A percentile compares a stretch with the other conserved stretches of the same genome.
phyloP scores from a whole-genome alignment of 345 rosid species.

The Rhizophora apiculata region DNA sequence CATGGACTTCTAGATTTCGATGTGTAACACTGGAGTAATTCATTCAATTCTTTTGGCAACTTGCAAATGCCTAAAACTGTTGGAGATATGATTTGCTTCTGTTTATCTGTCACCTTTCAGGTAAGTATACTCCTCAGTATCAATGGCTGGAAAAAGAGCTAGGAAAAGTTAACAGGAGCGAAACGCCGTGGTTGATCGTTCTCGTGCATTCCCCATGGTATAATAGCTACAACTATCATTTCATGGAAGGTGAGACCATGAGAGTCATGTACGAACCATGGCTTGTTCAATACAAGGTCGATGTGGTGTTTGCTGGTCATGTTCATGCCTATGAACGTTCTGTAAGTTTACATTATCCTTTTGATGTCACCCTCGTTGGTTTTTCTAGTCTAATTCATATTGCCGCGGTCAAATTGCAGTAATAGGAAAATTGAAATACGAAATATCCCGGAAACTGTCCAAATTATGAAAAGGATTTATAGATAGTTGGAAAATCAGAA shows the following conservation, averaged over 20 bases:
- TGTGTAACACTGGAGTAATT: too few species aligned
- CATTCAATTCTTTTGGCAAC: neutral
- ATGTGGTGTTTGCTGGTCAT: conserved; percentile 8
- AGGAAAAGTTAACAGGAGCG: conserved; percentile 17
- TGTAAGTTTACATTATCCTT: conserved; percentile 19
- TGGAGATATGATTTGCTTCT: neutral
- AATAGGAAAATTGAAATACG: neutral
- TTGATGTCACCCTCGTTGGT: neutral
- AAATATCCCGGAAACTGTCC: neutral
- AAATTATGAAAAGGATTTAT: neutral
- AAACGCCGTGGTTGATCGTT: conserved; percentile 25
- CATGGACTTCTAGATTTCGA: neutral
- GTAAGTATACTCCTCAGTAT: conserved; percentile 18
- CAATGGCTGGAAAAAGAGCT: conserved; percentile 18
- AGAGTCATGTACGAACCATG: neutral
- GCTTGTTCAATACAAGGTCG: conserved; percentile 5
- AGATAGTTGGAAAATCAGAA: too few species aligned
- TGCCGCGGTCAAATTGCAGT: neutral
- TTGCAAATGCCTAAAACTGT: neutral
- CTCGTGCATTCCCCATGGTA: conserved; percentile 20
- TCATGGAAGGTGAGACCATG: conserved; percentile 11
- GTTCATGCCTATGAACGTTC: conserved; percentile 13
- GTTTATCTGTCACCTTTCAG: neutral
- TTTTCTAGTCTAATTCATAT: neutral
- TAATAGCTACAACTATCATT: conserved; percentile 14